These are phyloP conservation scores for Komagataea norvegica DNA, from an alignment of 1,139 yeast genomes.

Conservation along the genomic window DNA sequence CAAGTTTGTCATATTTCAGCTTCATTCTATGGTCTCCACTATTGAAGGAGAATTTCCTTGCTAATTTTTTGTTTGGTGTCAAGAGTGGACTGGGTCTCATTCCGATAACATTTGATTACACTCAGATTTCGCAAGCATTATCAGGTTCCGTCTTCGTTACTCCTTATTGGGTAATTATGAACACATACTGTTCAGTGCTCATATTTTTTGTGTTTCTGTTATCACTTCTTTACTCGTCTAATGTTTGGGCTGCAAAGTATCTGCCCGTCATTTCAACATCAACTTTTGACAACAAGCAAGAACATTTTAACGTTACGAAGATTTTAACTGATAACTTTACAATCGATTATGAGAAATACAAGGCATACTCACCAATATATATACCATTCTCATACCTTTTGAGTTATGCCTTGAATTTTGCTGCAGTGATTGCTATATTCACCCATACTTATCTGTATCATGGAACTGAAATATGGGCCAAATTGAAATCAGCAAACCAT, in stretches of 20 bases:
- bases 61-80: slow-evolving; percentile 49
- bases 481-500: slow-evolving; percentile 28
- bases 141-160: slow-evolving; percentile 46
- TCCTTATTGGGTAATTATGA: slow-evolving; percentile 44
- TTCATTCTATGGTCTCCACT: slow-evolving; percentile 47
- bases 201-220: slow-evolving; percentile 32
- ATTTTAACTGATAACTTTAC: slow-evolving; percentile 34
- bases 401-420: slow-evolving; percentile 39
- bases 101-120: slow-evolving; percentile 48
- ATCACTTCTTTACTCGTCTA: slow-evolving; percentile 34
- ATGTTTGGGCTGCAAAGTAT: slow-evolving; percentile 38
- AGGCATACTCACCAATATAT: slow-evolving; percentile 34
- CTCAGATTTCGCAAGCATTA: slow-evolving; percentile 38
- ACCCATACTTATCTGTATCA: slow-evolving; percentile 37
- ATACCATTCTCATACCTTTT: slow-evolving; percentile 37
- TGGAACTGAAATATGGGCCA: slow-evolving; percentile 35
- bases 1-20: slow-evolving; percentile 48
- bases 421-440: slow-evolving; percentile 38
- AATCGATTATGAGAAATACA: slow-evolving; percentile 31
- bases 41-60: slow-evolving; percentile 34
- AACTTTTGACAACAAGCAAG: slow-evolving; percentile 34
- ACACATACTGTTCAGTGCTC: slow-evolving; percentile 30
- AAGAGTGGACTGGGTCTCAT: slow-evolving; percentile 48
- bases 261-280: slow-evolving; percentile 38
- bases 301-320: slow-evolving; percentile 33